Evolutionary conservation across 2,329 filamentous ascomycete genomes (phyloP).

Genomic region (Xylariaceae sp.): DNA sequence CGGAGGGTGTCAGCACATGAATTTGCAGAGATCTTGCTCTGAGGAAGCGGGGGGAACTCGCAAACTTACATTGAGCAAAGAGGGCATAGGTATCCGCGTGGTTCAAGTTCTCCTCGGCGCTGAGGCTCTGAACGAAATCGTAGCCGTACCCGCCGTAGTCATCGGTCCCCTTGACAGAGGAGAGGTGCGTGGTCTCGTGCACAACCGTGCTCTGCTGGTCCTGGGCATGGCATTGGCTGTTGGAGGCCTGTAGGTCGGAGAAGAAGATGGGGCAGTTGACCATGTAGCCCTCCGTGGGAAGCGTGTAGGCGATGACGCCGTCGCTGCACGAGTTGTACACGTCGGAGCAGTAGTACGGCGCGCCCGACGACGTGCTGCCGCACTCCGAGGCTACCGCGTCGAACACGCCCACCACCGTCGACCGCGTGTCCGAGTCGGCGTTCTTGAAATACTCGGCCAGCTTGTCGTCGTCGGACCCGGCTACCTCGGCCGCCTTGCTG

Average conservation of each 20-base stretch:
- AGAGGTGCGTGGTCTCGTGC: conserved; percentile 60
- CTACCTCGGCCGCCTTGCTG: conserved; percentile 40
- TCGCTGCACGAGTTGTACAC: conserved; percentile 44
- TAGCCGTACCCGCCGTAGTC: conserved; percentile 51
- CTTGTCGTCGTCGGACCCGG: conserved; percentile 54
- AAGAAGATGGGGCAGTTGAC: conserved; percentile 60
- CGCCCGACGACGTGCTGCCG: conserved; percentile 40
- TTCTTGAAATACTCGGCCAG: conserved; percentile 60
- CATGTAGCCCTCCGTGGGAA: conserved; percentile 48
- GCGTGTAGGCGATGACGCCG: conserved; percentile 55
- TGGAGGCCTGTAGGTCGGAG: conserved; percentile 43
- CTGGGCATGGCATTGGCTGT: conserved; percentile 52
- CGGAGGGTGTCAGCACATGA: background rate
- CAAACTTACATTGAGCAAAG: conserved; percentile 38
- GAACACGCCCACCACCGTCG: conserved; percentile 38
- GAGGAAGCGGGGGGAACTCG: background rate
- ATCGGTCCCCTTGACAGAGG: conserved; percentile 49
- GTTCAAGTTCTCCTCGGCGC: conserved; percentile 44
- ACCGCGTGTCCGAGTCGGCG: conserved; percentile 24
- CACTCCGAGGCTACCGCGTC: conserved; percentile 47
- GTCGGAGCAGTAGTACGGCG: conserved; percentile 54
- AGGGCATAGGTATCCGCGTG: conserved; percentile 56
- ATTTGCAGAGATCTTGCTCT: too few relatives aligned
- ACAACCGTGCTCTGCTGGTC: conserved; percentile 60
- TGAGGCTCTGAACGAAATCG: conserved; percentile 44